Percentiles rank a stretch among this genome's conserved stretches.
Conservation (phyloP, 148 eudicot genomes). For the Rhododendron vialii region DNA sequence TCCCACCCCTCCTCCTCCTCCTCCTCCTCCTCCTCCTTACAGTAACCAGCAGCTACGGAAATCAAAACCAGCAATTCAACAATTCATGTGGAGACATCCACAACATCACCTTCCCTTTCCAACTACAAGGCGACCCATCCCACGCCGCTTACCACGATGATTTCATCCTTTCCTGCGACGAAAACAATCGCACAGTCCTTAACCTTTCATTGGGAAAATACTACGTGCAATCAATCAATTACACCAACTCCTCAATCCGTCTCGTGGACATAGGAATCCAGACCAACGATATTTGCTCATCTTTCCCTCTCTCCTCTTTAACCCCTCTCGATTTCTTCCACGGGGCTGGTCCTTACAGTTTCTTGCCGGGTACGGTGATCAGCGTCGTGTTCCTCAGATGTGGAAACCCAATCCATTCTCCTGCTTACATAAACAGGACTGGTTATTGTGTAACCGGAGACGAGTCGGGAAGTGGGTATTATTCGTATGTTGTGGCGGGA, state of each 20-base stretch:
- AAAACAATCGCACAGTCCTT: conserved; percentile 2
- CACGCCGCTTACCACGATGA: neutral
- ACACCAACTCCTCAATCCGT: conserved; percentile 2
- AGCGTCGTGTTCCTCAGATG: conserved; percentile 7
- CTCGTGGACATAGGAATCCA: conserved; percentile 5
- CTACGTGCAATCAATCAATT: conserved; percentile 16
- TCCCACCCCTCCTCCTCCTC: neutral
- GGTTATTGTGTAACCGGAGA: neutral
- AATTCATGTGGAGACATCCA: conserved; percentile 3
- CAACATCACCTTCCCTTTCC: conserved; percentile 7
- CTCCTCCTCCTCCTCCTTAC: neutral
- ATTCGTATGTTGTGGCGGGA: neutral
- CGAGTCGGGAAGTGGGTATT: neutral
- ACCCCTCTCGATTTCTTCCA: neutral
- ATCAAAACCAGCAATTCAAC: neutral
- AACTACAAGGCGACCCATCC: neutral
- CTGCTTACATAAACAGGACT: neutral
- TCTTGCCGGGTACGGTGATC: too few species aligned
- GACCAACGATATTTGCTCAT: neutral
- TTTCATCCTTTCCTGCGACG: neutral
- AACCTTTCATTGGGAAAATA: neutral
- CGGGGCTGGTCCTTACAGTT: too few species aligned
- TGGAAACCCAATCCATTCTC: neutral
- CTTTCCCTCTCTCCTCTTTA: neutral
- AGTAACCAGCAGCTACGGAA: neutral